Base-by-base conservation (phyloP, 768 basidiomycete genomes). In the Tubosaeta sp. region DNA sequence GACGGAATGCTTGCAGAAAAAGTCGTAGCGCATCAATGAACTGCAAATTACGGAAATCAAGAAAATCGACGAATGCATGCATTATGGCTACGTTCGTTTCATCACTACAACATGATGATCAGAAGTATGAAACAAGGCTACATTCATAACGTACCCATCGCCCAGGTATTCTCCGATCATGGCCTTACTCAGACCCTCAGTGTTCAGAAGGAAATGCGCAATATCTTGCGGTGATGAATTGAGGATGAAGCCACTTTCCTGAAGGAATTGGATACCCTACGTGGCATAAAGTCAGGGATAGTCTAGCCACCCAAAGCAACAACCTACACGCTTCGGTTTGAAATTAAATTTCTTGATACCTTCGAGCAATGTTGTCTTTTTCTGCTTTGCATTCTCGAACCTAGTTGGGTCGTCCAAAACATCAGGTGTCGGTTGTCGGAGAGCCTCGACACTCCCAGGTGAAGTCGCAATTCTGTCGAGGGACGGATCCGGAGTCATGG, bases 131-230 rank as follows among this genome's bases (percentile, higher is more conserved):
- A 38, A 36, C 27, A 22, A 29, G 19, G 31, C 21, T 18, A 27
- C 2, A 42, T 29, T 8, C 36, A 8, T 19, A 10, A 76, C 84
- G 66, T 53, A 97, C 94, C 86, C 94, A 77, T 98, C 96, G 32
- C 96, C 96, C 5, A 99, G 76, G 69, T 96, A 98, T 74, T 99
- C 96, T 52, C 96, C 96, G 54, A 99, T 94, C 84, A 92, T 90
- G 9, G 86, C 78, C 69, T 99, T 99, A 68, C 83, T 94, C 40
- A 99, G 74, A 3, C 96, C 96, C 65, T 98, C 95, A 2, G 92
- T 92, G 29, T 79, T 77, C 21, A 92, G 76, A 35, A 99, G 72
- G 73, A 99, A 98, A 16, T 69, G 69, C 0, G 95, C 95, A 50
- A 99, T 78, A 59, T 91, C 88, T 44, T 77, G 71, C 2, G 96